A percentile compares a stretch with the other conserved stretches of the same genome.
These are phyloP conservation scores for Termitomyces sp. DNA, from an alignment of 768 basidiomycete species.

Conservation along the genomic window DNA sequence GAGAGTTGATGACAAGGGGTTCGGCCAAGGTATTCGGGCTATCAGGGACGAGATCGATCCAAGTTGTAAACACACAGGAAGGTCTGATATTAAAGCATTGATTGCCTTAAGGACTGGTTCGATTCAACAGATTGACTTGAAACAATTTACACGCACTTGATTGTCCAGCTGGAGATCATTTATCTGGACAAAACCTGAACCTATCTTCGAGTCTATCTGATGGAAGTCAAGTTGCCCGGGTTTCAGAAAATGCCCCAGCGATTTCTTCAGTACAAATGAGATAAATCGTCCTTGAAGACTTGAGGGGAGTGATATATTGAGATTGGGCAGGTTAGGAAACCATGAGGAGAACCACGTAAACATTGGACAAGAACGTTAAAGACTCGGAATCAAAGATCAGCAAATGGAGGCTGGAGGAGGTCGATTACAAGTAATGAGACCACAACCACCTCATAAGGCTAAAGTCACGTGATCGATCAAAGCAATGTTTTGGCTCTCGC, in stretches of 20 bases:
- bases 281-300: constrained; percentile 84
- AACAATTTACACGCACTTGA: constrained; percentile 42
- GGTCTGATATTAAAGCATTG: constrained; percentile 55
- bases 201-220: constrained; percentile 88
- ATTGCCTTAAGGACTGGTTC: constrained; percentile 53
- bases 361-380: constrained; percentile 20
- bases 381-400: background rate
- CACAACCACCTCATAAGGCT: background rate
- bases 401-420: background rate
- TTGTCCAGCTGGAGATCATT: constrained; percentile 77
- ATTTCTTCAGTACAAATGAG: constrained; percentile 80
- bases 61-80: constrained; percentile 64
- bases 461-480: too few species aligned
- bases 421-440: background rate
- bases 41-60: constrained; percentile 74
- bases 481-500: too few species aligned
- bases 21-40: constrained; percentile 80
- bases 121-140: constrained; percentile 8
- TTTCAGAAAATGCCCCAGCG: constrained; percentile 80
- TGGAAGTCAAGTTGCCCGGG: constrained; percentile 84
- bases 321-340: constrained; percentile 58
- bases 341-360: constrained; percentile 53
- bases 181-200: constrained; percentile 85
- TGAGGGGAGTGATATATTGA: constrained; percentile 63
- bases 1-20: constrained; percentile 70